These are phyloP conservation scores for Seiridium cupressi DNA, from an alignment of 2,329 filamentous ascomycete genomes.

Conservation along the genomic window DNA sequence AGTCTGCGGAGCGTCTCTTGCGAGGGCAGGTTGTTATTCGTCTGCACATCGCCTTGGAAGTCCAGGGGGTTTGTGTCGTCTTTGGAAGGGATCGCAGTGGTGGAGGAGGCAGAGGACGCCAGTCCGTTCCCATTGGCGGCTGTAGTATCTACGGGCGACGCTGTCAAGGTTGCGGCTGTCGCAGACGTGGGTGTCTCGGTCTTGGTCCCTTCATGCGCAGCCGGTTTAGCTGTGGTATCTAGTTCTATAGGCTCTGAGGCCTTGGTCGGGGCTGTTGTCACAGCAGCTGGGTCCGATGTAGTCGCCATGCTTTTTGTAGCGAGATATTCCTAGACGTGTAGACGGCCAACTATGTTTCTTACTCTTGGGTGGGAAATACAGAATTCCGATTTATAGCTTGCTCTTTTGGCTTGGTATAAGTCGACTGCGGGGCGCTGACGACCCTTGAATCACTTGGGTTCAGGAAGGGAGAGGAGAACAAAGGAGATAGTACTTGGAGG, in stretches of 20 bases:
- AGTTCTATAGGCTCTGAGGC: not conserved
- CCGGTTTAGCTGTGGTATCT: not conserved
- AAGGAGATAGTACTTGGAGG: too few relatives aligned
- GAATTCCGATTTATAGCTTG: too few relatives aligned
- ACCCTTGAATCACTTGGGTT: too few relatives aligned
- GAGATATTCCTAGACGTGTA: too few relatives aligned
- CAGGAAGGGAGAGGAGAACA: too few relatives aligned
- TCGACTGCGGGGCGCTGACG: too few relatives aligned
- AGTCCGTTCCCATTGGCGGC: conserved; percentile 7
- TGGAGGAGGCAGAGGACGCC: not conserved
- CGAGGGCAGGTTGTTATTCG: conserved; percentile 54
- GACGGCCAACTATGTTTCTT: not conserved
- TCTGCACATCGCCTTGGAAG: conserved; percentile 55
- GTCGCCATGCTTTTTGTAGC: not conserved
- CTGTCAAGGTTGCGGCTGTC: not conserved
- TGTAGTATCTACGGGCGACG: not conserved
- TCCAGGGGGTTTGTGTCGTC: conserved; percentile 43
- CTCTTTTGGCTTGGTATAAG: too few relatives aligned
- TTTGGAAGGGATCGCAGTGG: conserved; percentile 4
- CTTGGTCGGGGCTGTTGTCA: not conserved
- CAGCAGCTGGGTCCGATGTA: not conserved
- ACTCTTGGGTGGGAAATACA: not conserved
- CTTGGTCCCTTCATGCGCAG: not conserved
- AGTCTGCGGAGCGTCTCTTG: conserved; percentile 47
- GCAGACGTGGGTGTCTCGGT: not conserved